Evolutionary conservation across 2,329 filamentous ascomycete species (phyloP), one percentile per base, ranked within the genome.

Genomic region (Aspergillus candidus): DNA sequence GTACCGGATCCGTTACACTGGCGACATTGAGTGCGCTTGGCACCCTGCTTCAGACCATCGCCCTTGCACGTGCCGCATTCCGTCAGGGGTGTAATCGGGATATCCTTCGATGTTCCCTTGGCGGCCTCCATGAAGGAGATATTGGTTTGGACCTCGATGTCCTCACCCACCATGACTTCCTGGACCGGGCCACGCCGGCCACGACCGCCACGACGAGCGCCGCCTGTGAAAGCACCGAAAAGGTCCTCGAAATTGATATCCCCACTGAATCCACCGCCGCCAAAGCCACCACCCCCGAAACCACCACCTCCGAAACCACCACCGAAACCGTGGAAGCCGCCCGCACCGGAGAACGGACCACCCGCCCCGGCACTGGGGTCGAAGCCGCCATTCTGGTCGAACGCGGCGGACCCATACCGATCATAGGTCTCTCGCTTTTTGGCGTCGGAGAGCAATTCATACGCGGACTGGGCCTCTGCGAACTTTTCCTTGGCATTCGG

Each of bases 171-270:
- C 55, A 94, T 64, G 14, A 94, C 80, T 55, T 94, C 84, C 57
- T 88, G 80, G 61, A 93, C 93, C 10, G 86, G 84, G 43, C 77
- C 82, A 32, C 78, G 75, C n/a, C 74, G 70, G 18, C 75, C 72
- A 32, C 75, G 46, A 65, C 76, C 54, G 56, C 76, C 70, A 41
- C 78, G 70, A 44, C 76, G 69, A 15, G 71, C 69, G 17, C 79
- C 76, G 31, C 80, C 78, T 52, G 84, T 81, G 61, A 96, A 96
- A 6, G 88, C 88, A 40, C 84, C 86, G 65, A 98, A 97, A 10
- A 98, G 73, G 67, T 98, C 93, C 51, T 97, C 93, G 53, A 98
- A 95, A 63, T 94, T 94, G 74, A 97, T 90, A 52, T 90, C 87
- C 2, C 79, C 79, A 11, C 84, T 80, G 61, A 91, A 91, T 0